A percentile compares a stretch with the other conserved stretches of the same genome.
These are phyloP conservation scores for Sphagnum magellanicum DNA, from an alignment of 228 moss, liverwort and hornwort genomes.

Conservation along the genomic window DNA sequence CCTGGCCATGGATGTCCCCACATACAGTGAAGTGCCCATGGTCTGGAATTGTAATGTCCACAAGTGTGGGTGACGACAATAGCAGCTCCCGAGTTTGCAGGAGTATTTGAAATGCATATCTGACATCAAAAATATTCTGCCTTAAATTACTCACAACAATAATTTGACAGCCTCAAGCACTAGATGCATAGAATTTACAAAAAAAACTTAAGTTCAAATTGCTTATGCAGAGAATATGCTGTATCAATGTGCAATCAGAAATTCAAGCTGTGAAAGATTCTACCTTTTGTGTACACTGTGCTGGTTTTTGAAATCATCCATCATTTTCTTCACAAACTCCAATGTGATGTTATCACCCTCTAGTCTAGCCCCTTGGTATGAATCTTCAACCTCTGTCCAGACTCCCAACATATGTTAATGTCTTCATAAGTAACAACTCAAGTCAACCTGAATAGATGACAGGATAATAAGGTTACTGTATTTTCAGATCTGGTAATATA, in stretches of 20 bases:
- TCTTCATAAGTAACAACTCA: too few relatives aligned
- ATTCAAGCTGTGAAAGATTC: neutral
- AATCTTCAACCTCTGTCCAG: constrained; percentile 61
- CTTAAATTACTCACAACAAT: neutral
- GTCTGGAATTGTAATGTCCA: constrained; percentile 78
- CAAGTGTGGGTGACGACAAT: constrained; percentile 70
- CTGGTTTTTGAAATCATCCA: constrained; percentile 88
- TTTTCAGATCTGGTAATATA: too few relatives aligned
- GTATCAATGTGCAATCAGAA: neutral
- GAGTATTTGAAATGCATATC: constrained; percentile 95
- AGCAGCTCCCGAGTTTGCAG: constrained; percentile 73
- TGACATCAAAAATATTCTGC: constrained; percentile 9
- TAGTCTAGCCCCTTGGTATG: constrained; percentile 88
- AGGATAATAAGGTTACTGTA: too few relatives aligned
- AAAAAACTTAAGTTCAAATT: neutral
- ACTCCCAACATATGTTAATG: too few relatives aligned
- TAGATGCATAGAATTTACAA: neutral
- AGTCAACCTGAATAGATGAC: too few relatives aligned
- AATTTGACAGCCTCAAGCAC: too few relatives aligned
- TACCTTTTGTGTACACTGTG: constrained; percentile 86
- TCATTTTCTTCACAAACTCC: constrained; percentile 95
- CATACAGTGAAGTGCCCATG: constrained; percentile 84
- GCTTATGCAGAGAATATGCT: too few relatives aligned
- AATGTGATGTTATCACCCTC: constrained; percentile 67
- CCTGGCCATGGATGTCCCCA: constrained; percentile 99